Evolutionary conservation across 2,329 filamentous ascomycete genomes (phyloP).

Genomic region (Lojkania enalia): DNA sequence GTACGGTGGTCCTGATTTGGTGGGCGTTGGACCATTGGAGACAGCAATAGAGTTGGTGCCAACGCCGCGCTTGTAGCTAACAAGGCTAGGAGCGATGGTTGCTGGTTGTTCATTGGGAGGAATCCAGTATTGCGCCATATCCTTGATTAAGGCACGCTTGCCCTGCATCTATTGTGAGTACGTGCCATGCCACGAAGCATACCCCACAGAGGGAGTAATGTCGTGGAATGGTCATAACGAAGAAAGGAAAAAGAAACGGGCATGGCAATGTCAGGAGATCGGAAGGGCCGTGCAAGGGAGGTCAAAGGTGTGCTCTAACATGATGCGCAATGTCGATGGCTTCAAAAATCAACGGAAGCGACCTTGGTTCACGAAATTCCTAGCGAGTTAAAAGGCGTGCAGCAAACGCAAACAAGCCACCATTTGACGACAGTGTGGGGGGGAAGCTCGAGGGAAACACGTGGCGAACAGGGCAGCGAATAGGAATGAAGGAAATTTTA

Average conservation of each 20-base stretch:
- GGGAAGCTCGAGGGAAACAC: slow-evolving; percentile 12
- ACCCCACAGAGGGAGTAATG: slow-evolving; percentile 3
- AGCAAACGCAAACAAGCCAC: slow-evolving; percentile 28
- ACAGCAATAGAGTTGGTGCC: slow-evolving; percentile 53
- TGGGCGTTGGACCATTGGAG: slow-evolving; percentile 34
- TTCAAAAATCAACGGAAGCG: slow-evolving; percentile 2
- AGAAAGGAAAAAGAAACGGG: slow-evolving; percentile 2
- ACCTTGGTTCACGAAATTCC: slow-evolving; percentile 2
- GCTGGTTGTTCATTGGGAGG: slow-evolving; percentile 71
- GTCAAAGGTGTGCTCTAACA: not conserved
- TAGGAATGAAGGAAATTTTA: slow-evolving; percentile 12
- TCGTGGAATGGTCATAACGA: slow-evolving; percentile 1
- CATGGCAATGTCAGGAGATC: not conserved
- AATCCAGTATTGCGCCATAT: slow-evolving; percentile 91
- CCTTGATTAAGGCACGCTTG: slow-evolving; percentile 96
- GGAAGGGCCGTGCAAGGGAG: slow-evolving; percentile 10
- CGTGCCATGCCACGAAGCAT: slow-evolving; percentile 5
- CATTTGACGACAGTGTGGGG: slow-evolving; percentile 21
- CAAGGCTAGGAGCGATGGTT: slow-evolving; percentile 76
- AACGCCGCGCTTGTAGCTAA: slow-evolving; percentile 61
- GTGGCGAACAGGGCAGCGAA: slow-evolving; percentile 20
- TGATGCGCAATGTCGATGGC: not conserved
- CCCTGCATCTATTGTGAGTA: slow-evolving; percentile 57
- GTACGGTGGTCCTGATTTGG: slow-evolving; percentile 51
- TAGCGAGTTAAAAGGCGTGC: slow-evolving; percentile 20